Percentiles rank a stretch among this genome's conserved stretches.
phyloP scores from a whole-genome alignment of 306 rosid genomes.

The Cucurbita ficifolia region DNA sequence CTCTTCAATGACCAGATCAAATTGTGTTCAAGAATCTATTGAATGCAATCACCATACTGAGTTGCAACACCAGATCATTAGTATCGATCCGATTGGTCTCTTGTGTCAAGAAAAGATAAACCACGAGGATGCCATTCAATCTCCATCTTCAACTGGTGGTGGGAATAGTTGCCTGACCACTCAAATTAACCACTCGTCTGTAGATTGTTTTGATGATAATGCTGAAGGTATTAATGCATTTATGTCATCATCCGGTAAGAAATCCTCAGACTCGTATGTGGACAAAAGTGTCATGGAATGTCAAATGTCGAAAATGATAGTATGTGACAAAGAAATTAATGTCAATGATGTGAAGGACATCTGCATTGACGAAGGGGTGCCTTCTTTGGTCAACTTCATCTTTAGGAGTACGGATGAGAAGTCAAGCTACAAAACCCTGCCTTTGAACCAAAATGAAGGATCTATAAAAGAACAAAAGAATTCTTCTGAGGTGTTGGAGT shows the following conservation, averaged over 20 bases:
- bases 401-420: constrained; percentile 21
- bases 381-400: constrained; percentile 28
- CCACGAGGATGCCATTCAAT: constrained; percentile 8
- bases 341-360: constrained; percentile 61
- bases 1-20: constrained; percentile 20
- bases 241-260: constrained; percentile 17
- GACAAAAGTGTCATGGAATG: constrained; percentile 47
- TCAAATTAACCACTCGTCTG: neutral
- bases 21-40: constrained; percentile 28
- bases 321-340: constrained; percentile 37
- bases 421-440: constrained; percentile 11
- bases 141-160: neutral
- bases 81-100: constrained; percentile 22
- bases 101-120: constrained; percentile 17
- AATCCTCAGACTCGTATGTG: constrained; percentile 20
- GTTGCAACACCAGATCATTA: constrained; percentile 18
- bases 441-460: constrained; percentile 9
- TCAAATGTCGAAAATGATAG: constrained; percentile 34
- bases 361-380: constrained; percentile 60
- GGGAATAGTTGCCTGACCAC: neutral
- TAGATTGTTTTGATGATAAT: neutral
- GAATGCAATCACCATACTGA: constrained; percentile 25
- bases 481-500: neutral
- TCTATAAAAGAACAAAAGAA: constrained; percentile 13
- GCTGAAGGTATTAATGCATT: constrained; percentile 3